Evolutionary conservation across 2,329 filamentous ascomycete genomes (phyloP).

Genomic region (Penicillium crustosum): DNA sequence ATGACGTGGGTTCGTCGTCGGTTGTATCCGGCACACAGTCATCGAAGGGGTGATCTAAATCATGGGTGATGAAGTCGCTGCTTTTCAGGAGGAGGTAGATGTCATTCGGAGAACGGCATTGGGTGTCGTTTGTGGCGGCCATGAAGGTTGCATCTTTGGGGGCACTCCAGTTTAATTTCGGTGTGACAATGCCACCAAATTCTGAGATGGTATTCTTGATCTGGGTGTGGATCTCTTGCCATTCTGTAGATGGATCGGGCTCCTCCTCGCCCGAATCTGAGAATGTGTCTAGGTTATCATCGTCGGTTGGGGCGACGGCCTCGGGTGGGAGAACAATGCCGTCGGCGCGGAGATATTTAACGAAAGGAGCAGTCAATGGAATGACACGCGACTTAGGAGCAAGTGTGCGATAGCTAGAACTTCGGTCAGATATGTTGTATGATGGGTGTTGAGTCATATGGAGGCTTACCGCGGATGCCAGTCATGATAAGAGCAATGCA

Average conservation of each 20-base stretch:
- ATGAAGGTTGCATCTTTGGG: slow-evolving; percentile 98
- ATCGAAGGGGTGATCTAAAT: slow-evolving; percentile 90
- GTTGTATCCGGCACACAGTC: slow-evolving; percentile 56
- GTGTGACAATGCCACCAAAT: slow-evolving; percentile 80
- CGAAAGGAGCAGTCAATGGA: slow-evolving; percentile 70
- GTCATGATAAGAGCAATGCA: slow-evolving; percentile 89
- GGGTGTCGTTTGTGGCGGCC: slow-evolving; percentile 79
- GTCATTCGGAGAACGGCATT: slow-evolving; percentile 84
- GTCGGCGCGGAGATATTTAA: slow-evolving; percentile 86
- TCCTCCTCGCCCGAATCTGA: slow-evolving; percentile 59
- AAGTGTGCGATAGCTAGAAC: slow-evolving; percentile 67
- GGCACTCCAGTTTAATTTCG: slow-evolving; percentile 96
- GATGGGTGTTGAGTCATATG: neutral
- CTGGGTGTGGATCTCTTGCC: slow-evolving; percentile 70
- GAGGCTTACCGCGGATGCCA: slow-evolving; percentile 74
- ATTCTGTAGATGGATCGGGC: slow-evolving; percentile 55
- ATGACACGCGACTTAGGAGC: slow-evolving; percentile 87
- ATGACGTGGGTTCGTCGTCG: slow-evolving; percentile 9
- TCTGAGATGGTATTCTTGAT: slow-evolving; percentile 77
- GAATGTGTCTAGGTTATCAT: slow-evolving; percentile 53
- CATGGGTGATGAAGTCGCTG: slow-evolving; percentile 91
- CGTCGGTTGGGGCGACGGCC: slow-evolving; percentile 33
- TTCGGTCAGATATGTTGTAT: slow-evolving; percentile 12
- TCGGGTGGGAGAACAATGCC: slow-evolving; percentile 75
- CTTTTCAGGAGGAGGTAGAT: slow-evolving; percentile 92